Conservation (phyloP, 331 rosid species). For the Quercus tomentella region DNA sequence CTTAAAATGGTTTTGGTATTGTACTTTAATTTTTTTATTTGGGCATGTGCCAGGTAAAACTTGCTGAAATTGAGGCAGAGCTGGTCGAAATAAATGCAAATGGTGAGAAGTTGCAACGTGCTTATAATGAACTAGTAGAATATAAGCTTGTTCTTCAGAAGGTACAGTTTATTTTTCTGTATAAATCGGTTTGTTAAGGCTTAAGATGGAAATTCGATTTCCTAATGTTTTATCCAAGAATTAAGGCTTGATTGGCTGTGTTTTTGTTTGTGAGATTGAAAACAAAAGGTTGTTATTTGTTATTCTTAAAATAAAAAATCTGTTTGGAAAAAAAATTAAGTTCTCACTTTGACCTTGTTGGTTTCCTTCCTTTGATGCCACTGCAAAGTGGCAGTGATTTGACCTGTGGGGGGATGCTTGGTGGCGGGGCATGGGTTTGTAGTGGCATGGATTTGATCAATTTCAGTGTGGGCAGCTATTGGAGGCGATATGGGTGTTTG, state of each 20-base stretch:
- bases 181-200: neutral
- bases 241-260: neutral
- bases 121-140: conserved; percentile 87
- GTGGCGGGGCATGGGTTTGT: too few species aligned
- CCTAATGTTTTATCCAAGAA: neutral
- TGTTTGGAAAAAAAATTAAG: too few species aligned
- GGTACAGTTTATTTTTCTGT: conserved; percentile 40
- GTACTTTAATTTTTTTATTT: conserved; percentile 18
- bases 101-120: conserved; percentile 87
- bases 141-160: conserved; percentile 87
- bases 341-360: too few species aligned
- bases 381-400: too few species aligned
- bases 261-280: too few species aligned
- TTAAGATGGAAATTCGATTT: neutral
- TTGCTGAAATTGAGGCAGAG: conserved; percentile 87
- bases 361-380: too few species aligned
- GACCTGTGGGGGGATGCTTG: too few species aligned
- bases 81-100: conserved; percentile 85
- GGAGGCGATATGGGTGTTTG: too few species aligned
- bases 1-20: conserved; percentile 3
- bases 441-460: too few species aligned
- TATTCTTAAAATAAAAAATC: too few species aligned
- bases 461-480: too few species aligned
- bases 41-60: conserved; percentile 57
- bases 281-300: too few species aligned